Conservation (phyloP, 139 green algal genomes). For the Zygnema circumcarinatum region DNA sequence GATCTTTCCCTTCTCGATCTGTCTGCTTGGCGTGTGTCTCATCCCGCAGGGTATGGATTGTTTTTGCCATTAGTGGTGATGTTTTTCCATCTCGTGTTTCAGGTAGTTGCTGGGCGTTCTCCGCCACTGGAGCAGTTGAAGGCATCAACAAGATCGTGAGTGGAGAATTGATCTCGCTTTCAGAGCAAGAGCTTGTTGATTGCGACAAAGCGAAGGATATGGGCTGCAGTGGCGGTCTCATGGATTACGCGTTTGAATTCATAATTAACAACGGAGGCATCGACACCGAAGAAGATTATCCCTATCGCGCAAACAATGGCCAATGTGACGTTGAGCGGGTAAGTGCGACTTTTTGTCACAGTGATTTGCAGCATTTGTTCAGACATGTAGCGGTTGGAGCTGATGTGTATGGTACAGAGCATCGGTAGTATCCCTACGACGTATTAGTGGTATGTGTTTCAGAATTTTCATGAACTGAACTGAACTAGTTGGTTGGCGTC, state of each 20-base stretch:
- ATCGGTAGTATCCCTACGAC: no score
- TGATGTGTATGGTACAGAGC: no score
- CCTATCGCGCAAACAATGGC: conserved; percentile 74
- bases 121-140: conserved; percentile 89
- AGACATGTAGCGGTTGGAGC: no score
- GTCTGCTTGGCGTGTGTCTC: background rate
- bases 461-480: background rate
- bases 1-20: background rate
- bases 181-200: conserved; percentile 94
- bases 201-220: conserved; percentile 68
- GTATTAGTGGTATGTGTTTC: no score
- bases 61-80: background rate
- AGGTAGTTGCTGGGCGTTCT: conserved; percentile 96
- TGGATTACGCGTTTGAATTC: conserved; percentile 94
- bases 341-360: no score
- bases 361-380: no score
- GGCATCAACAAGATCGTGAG: conserved; percentile 90
- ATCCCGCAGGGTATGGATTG: background rate
- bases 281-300: conserved; percentile 92
- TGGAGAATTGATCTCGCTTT: conserved; percentile 81
- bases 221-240: conserved; percentile 92
- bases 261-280: conserved; percentile 91
- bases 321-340: conserved; percentile 71
- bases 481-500: background rate
- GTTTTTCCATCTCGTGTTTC: background rate